Base-by-base conservation (phyloP, 1,139 yeast genomes). In the Hansenula anomala region DNA sequence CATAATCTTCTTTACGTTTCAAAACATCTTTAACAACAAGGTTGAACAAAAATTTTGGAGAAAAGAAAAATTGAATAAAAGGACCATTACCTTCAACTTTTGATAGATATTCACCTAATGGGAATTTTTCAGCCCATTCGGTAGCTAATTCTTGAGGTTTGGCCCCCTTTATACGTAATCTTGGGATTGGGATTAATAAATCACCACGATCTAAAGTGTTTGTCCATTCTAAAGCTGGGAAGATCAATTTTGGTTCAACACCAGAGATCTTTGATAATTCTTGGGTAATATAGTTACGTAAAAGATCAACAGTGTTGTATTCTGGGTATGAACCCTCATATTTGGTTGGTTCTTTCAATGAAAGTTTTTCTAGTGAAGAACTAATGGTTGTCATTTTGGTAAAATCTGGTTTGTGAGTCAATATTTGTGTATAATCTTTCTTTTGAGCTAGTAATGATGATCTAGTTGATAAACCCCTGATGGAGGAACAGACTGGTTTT, bases 141-240 rank as follows among this genome's bases (percentile, higher is more conserved):
- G 64, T 63, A 24, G 98, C 97, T 54, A 89, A 71, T 43, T 80
- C 88, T 60, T 84, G 84, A 38, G 95, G 94, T 51, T 85, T 84
- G 38, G 78, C 69, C 34, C 95, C 96, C 67, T 90, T 89, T 52
- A 89, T 71, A 66, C 97, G 80, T 59, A 92, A 75, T 61, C 97
- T 80, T 54, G 98, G 98, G 36, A 92, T 74, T 32, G 99, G 97
- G 42, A 92, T 77, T 51, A 90, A 73, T 56, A 92, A 74, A 62
- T 92, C 99, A 56, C 98, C 98, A 60, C 94, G 85, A 44, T 88
- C 97, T 51, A 85, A 66, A 34, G 90, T 80, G 48, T 76, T 72
- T 29, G 97, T 89, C 70, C 94, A 79, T 64, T 92, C 97, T 56
- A 92, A 75, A 34, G 96, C 89, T 44, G 89, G 86, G 64, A 74